Conservation (phyloP, 805 yeast species). For the Torulaspora maleeae region DNA sequence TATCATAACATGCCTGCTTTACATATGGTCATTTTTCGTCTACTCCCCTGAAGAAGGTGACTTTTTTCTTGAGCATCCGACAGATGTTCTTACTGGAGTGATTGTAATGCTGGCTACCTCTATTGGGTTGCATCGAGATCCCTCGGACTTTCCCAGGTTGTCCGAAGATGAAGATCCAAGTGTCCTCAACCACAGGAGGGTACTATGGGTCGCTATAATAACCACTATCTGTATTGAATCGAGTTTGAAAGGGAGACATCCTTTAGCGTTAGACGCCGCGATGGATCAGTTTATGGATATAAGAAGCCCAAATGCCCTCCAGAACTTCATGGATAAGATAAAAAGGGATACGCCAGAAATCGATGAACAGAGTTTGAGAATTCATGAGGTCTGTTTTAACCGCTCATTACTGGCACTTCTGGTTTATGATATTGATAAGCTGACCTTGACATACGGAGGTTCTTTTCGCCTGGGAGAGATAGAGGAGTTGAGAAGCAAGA, state of each 20-base stretch:
- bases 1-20: slow-evolving; percentile 28
- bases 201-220: slow-evolving; percentile 29
- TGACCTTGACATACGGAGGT: slow-evolving; percentile 26
- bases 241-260: slow-evolving; percentile 32
- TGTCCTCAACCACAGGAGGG: slow-evolving; percentile 29
- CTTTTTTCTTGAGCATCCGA: slow-evolving; percentile 33
- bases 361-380: slow-evolving; percentile 12
- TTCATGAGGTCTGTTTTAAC: slow-evolving; percentile 25
- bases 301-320: slow-evolving; percentile 15
- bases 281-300: slow-evolving; percentile 22
- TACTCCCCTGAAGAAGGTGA: slow-evolving; percentile 37
- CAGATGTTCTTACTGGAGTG: slow-evolving; percentile 32
- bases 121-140: slow-evolving; percentile 35
- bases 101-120: slow-evolving; percentile 31
- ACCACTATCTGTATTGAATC: slow-evolving; percentile 29
- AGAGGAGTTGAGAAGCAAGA: slow-evolving; percentile 21
- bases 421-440: slow-evolving; percentile 26
- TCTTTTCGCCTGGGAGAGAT: slow-evolving; percentile 20
- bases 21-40: slow-evolving; percentile 34
- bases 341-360: slow-evolving; percentile 16
- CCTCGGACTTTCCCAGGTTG: slow-evolving; percentile 29
- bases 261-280: slow-evolving; percentile 15
- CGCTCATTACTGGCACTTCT: slow-evolving; percentile 26
- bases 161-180: slow-evolving; percentile 21
- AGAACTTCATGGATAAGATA: slow-evolving; percentile 22